Conservation (phyloP, 352 stramenopile genomes). For the Elongisporangium anandrum region DNA sequence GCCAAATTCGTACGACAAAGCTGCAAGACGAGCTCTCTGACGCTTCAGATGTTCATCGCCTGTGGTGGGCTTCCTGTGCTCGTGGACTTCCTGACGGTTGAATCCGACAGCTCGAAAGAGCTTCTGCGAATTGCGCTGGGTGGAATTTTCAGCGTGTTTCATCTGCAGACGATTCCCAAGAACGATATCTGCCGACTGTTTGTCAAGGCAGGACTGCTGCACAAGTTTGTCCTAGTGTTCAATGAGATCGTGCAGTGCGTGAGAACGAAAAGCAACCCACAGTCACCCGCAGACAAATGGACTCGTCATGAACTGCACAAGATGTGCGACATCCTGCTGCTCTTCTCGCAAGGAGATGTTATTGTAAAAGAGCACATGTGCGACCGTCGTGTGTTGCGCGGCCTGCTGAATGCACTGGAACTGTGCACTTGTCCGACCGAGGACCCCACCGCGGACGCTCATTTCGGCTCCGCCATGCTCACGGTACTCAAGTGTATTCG, state of each 20-base stretch:
- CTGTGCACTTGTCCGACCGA: constrained; percentile 9
- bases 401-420: constrained; percentile 52
- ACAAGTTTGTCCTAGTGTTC: constrained; percentile 87
- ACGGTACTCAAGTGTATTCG: constrained; percentile 83
- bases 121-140: constrained; percentile 84
- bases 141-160: constrained; percentile 89
- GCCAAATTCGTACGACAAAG: constrained; percentile 87
- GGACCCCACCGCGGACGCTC: constrained; percentile 11
- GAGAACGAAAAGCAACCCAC: neutral
- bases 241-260: constrained; percentile 60
- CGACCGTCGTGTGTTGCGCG: constrained; percentile 70
- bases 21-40: constrained; percentile 84
- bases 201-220: constrained; percentile 88
- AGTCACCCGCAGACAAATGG: constrained; percentile 22
- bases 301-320: constrained; percentile 65
- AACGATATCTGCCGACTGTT: constrained; percentile 95
- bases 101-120: constrained; percentile 35
- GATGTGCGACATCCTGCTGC: constrained; percentile 85
- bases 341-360: constrained; percentile 90
- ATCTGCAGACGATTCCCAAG: constrained; percentile 89
- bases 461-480: constrained; percentile 59
- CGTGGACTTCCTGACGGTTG: constrained; percentile 72
- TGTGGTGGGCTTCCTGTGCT: constrained; percentile 86
- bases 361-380: constrained; percentile 93
- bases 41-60: constrained; percentile 92